Conservation (phyloP, 2,329 filamentous ascomycete genomes). For the Tricladium varicosporioides region DNA sequence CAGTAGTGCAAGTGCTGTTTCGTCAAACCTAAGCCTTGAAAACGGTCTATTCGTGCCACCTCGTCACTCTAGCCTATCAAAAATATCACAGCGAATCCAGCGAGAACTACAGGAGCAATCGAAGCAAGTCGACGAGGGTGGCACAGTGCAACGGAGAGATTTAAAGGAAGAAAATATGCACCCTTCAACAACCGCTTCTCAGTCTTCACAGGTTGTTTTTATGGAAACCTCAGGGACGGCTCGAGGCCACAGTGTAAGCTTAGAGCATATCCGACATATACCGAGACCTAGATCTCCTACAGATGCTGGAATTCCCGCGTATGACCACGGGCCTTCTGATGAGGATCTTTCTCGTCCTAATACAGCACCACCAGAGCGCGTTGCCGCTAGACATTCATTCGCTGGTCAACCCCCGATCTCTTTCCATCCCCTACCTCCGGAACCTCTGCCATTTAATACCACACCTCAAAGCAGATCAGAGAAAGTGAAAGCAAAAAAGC, state of each 20-base stretch:
- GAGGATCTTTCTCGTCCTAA: background rate
- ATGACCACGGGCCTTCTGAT: background rate
- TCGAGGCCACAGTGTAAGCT: constrained; percentile 9
- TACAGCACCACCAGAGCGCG: background rate
- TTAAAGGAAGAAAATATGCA: background rate
- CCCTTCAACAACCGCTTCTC: background rate
- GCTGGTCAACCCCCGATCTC: too few relatives aligned
- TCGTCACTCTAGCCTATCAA: constrained; percentile 19
- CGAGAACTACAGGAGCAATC: constrained; percentile 9
- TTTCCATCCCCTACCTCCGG: too few relatives aligned
- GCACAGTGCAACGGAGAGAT: background rate
- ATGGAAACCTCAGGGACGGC: constrained; percentile 9
- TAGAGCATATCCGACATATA: constrained; percentile 4
- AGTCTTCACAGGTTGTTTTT: constrained; percentile 4
- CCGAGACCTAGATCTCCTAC: background rate
- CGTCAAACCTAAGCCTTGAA: constrained; percentile 19
- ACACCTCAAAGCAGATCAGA: too few relatives aligned
- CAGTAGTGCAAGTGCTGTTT: constrained; percentile 14
- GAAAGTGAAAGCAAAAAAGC: too few relatives aligned
- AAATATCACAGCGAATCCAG: constrained; percentile 7
- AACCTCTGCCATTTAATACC: too few relatives aligned
- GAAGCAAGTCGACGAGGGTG: constrained; percentile 4
- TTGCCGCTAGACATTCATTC: too few relatives aligned
- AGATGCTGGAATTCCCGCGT: background rate
- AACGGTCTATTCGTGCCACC: constrained; percentile 15